These are phyloP conservation scores for Casuarina equisetifolia DNA, from an alignment of 306 rosid genomes.

Conservation along the genomic window DNA sequence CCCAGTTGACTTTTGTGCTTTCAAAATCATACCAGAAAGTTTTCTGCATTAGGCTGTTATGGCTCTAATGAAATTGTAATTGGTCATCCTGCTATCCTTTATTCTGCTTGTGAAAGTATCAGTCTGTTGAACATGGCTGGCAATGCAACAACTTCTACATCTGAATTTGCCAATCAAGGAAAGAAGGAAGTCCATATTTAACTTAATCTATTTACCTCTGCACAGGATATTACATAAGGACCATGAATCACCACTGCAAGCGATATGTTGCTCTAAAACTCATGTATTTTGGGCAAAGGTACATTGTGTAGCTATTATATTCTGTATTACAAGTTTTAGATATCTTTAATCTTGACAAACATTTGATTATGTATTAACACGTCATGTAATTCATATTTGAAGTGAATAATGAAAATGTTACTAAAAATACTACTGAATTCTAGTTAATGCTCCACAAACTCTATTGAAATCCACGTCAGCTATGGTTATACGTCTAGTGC, in stretches of 20 bases:
- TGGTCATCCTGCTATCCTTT: neutral
- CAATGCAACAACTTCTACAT: neutral
- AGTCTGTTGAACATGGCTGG: neutral
- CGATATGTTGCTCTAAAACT: conserved; percentile 87
- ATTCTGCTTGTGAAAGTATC: neutral
- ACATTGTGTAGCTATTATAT: conserved; percentile 29
- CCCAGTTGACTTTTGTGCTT: neutral
- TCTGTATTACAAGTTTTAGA: neutral
- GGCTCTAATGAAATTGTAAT: neutral
- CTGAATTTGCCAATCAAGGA: neutral
- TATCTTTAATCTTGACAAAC: conserved; percentile 16
- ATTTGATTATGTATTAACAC: conserved; percentile 17
- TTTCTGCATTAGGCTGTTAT: neutral
- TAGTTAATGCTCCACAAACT: neutral
- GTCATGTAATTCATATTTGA: neutral
- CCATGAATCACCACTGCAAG: conserved; percentile 51
- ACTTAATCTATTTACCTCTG: conserved; percentile 24
- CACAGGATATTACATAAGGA: conserved; percentile 53
- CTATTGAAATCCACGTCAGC: neutral
- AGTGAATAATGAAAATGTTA: neutral
- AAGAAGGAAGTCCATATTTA: conserved; percentile 9
- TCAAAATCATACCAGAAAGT: neutral
- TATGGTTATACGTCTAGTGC: neutral
- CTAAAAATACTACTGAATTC: neutral
- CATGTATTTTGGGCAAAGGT: conserved; percentile 92